A percentile compares a stretch with the other conserved stretches of the same genome.
These are phyloP conservation scores for Silybum marianum DNA, from an alignment of 129 eudicot genomes.

Conservation along the genomic window DNA sequence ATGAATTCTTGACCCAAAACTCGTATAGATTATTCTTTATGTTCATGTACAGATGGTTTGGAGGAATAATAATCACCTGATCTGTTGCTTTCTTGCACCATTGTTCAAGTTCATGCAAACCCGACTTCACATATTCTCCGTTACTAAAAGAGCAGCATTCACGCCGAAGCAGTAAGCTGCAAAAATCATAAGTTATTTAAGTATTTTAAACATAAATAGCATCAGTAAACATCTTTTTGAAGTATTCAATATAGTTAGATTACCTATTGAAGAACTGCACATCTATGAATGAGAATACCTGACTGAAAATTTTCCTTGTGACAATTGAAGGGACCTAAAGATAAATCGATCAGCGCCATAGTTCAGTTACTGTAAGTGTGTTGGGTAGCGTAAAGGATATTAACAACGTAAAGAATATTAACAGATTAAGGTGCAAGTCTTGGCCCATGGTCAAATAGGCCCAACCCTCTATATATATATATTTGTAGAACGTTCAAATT, in stretches of 20 bases:
- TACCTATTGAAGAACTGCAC: slow-evolving; percentile 98
- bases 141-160: slow-evolving; percentile 99
- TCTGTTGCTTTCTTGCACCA: slow-evolving; percentile 89
- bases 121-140: slow-evolving; percentile 94
- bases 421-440: too few species aligned
- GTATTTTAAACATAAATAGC: background rate
- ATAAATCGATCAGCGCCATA: background rate
- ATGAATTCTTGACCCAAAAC: background rate
- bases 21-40: background rate
- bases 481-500: too few species aligned
- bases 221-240: background rate
- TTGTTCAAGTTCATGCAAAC: slow-evolving; percentile 85
- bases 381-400: too few species aligned
- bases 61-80: slow-evolving; percentile 55
- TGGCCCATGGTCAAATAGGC: too few species aligned
- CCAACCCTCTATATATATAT: too few species aligned
- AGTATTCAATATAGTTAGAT: background rate
- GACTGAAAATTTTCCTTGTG: slow-evolving; percentile 81
- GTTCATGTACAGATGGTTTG: background rate
- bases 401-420: too few species aligned
- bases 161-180: slow-evolving; percentile 92
- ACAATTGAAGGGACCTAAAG: slow-evolving; percentile 79
- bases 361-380: too few species aligned
- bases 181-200: slow-evolving; percentile 15
- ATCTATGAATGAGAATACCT: slow-evolving; percentile 93